phyloP scores from a whole-genome alignment of 2,329 filamentous ascomycete species.

The Talaromyces sp. region DNA sequence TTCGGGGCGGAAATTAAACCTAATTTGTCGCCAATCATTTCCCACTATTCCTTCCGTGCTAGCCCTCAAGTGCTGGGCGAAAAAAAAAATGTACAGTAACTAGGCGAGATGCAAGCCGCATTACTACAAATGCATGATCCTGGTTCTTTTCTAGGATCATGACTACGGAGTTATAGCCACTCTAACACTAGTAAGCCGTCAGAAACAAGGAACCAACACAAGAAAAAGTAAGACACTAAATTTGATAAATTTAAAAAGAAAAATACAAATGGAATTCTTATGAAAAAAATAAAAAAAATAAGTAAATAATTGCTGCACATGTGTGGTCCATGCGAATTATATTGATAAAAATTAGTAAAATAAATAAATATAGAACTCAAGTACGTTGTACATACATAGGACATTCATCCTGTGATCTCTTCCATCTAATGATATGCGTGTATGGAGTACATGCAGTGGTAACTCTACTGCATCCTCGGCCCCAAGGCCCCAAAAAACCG shows the following conservation, averaged over 20 bases:
- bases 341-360: no score
- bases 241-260: neutral
- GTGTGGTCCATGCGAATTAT: no score
- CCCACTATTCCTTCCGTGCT: no score
- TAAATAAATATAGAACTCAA: no score
- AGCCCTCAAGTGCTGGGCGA: neutral
- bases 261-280: no score
- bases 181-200: neutral
- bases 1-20: slow-evolving; percentile 12
- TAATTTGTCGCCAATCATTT: slow-evolving; percentile 3
- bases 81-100: neutral
- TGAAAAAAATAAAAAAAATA: no score
- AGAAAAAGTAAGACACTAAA: neutral
- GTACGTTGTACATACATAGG: no score
- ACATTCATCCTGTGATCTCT: no score
- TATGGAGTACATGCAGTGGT: neutral
- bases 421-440: neutral
- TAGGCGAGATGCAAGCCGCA: neutral
- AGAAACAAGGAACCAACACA: neutral
- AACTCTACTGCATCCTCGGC: neutral
- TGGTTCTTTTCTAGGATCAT: no score
- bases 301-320: no score
- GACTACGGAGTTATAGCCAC: no score
- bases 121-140: no score
- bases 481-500: neutral